These are phyloP conservation scores for Rhizophagus prolifer DNA, from an alignment of 192 early-diverging fungal genomes.

Conservation along the genomic window DNA sequence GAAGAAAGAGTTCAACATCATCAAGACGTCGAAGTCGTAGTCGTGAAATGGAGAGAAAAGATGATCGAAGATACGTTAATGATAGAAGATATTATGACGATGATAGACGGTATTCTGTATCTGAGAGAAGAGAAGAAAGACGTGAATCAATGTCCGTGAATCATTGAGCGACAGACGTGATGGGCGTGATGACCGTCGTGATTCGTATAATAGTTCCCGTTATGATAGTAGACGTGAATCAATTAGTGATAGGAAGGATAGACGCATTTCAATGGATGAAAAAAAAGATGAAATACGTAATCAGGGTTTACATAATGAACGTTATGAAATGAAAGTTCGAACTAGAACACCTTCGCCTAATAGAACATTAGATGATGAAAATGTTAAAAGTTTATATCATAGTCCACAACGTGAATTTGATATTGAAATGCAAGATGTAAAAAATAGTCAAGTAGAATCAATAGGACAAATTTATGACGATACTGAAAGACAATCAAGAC, in stretches of 20 bases:
- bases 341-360: neutral
- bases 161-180: neutral
- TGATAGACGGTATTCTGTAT: constrained; percentile 10
- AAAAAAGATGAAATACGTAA: constrained; percentile 1
- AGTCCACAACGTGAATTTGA: neutral
- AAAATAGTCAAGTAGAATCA: neutral
- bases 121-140: constrained; percentile 7
- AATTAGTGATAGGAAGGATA: neutral
- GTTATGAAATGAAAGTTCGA: neutral
- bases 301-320: neutral
- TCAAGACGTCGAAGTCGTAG: constrained; percentile 20
- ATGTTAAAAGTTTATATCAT: neutral
- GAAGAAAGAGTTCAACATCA: neutral
- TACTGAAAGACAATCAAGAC: neutral
- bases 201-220: neutral
- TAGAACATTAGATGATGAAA: neutral
- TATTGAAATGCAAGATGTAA: neutral
- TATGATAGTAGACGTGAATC: neutral
- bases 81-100: constrained; percentile 14
- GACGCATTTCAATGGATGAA: constrained; percentile 14
- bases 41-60: constrained; percentile 2
- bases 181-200: neutral
- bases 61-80: neutral
- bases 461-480: neutral
- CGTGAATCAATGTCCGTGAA: constrained; percentile 11